These are phyloP conservation scores for Leccinum solheimii DNA, from an alignment of 1,284 basidiomycete genomes.

Conservation along the genomic window DNA sequence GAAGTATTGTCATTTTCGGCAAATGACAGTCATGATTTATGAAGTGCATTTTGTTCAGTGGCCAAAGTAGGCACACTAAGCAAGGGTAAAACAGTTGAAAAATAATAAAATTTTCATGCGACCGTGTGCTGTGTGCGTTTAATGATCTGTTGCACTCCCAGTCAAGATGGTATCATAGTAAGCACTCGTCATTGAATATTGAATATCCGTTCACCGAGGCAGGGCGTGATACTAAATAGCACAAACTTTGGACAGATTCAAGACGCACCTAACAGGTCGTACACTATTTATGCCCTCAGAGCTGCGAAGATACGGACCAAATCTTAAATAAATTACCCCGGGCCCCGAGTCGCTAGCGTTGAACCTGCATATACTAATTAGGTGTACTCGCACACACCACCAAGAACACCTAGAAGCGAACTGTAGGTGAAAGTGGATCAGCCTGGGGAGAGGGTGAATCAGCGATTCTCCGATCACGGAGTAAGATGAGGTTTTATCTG, in stretches of 20 bases:
- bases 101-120: neutral
- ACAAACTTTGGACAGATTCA: neutral
- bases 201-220: neutral
- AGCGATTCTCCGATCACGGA: neutral
- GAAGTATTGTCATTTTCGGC: neutral
- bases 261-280: neutral
- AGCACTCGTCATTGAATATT: neutral
- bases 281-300: neutral
- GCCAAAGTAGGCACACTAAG: neutral
- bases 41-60: neutral
- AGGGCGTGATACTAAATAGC: neutral
- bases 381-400: neutral
- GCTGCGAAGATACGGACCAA: neutral
- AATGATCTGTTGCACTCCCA: neutral
- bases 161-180: neutral
- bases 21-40: neutral
- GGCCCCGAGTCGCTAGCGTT: neutral
- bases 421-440: neutral
- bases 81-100: neutral
- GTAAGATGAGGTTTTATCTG: neutral
- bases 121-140: neutral
- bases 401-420: neutral
- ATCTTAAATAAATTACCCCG: neutral
- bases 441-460: neutral
- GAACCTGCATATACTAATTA: neutral